Percentiles rank a stretch among this genome's conserved stretches.
These are phyloP conservation scores for Schizophyllum amplum DNA, from an alignment of 1,284 basidiomycete species.

Conservation along the genomic window DNA sequence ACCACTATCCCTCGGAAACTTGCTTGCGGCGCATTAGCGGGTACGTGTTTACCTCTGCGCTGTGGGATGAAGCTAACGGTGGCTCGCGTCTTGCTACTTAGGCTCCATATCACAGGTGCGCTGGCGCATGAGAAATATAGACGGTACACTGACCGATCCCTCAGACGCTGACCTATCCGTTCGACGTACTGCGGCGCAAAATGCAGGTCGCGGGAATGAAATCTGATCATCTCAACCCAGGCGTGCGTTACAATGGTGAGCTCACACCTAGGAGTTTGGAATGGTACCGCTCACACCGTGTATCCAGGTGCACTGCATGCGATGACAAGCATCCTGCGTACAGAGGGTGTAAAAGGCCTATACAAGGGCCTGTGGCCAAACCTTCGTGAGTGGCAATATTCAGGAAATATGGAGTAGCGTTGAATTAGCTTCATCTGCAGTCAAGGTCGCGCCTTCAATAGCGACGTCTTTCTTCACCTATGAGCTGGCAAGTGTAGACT, in stretches of 20 bases:
- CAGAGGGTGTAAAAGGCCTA: slow-evolving; percentile 69
- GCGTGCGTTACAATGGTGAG: slow-evolving; percentile 60
- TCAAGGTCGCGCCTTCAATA: slow-evolving; percentile 88
- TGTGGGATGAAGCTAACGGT: not conserved
- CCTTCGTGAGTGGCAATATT: slow-evolving; percentile 53
- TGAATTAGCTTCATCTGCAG: slow-evolving; percentile 27
- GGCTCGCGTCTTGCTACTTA: slow-evolving; percentile 15
- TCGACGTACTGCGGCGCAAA: slow-evolving; percentile 89
- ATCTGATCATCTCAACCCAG: slow-evolving; percentile 36
- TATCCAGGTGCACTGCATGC: slow-evolving; percentile 54
- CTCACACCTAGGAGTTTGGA: not conserved
- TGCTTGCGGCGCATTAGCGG: slow-evolving; percentile 69
- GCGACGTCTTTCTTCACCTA: slow-evolving; percentile 82
- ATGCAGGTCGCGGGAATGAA: slow-evolving; percentile 94
- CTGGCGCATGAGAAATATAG: too few relatives aligned
- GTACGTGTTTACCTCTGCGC: slow-evolving; percentile 32
- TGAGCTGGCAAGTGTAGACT: slow-evolving; percentile 51
- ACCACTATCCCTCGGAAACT: slow-evolving; percentile 55
- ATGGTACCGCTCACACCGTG: not conserved
- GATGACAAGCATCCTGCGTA: slow-evolving; percentile 56
- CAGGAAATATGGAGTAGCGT: slow-evolving; percentile 2
- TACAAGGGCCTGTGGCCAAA: slow-evolving; percentile 92
- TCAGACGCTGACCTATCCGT: slow-evolving; percentile 89
- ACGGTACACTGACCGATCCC: too few relatives aligned
- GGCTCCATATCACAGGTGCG: slow-evolving; percentile 63